These are phyloP conservation scores for Phytopythium sindhum DNA, from an alignment of 352 stramenopile species.

Conservation along the genomic window DNA sequence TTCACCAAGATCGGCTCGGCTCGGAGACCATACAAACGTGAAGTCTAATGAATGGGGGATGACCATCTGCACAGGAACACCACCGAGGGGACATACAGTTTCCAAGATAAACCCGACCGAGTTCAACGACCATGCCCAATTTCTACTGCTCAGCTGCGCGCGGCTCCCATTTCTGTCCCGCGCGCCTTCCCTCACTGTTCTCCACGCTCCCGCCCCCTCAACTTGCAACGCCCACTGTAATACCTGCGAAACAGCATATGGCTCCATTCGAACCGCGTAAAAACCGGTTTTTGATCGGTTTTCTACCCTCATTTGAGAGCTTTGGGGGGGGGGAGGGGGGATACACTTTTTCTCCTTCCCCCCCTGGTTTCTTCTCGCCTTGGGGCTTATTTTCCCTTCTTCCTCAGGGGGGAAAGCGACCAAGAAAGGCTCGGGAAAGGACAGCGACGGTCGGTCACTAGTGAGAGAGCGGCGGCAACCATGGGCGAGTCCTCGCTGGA, in stretches of 20 bases:
- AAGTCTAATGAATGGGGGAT: background rate
- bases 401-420: background rate
- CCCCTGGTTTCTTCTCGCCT: background rate
- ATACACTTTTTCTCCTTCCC: background rate
- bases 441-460: conserved; percentile 4
- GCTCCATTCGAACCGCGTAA: background rate
- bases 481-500: conserved; percentile 18
- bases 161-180: background rate
- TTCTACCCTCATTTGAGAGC: background rate
- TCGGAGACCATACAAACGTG: background rate
- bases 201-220: background rate
- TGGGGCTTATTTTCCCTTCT: conserved; percentile 5
- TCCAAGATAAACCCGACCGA: background rate
- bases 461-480: background rate
- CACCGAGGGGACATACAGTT: background rate
- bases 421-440: background rate
- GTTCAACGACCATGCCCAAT: background rate
- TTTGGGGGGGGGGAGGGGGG: background rate
- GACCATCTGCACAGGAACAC: background rate
- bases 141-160: conserved; percentile 4
- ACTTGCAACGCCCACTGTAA: background rate
- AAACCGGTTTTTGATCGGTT: background rate
- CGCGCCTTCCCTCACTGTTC: background rate
- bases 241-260: conserved; percentile 7
- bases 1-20: background rate